These are phyloP conservation scores for Fusarium heterosporum DNA, from an alignment of 2,329 filamentous ascomycete species.

Conservation along the genomic window DNA sequence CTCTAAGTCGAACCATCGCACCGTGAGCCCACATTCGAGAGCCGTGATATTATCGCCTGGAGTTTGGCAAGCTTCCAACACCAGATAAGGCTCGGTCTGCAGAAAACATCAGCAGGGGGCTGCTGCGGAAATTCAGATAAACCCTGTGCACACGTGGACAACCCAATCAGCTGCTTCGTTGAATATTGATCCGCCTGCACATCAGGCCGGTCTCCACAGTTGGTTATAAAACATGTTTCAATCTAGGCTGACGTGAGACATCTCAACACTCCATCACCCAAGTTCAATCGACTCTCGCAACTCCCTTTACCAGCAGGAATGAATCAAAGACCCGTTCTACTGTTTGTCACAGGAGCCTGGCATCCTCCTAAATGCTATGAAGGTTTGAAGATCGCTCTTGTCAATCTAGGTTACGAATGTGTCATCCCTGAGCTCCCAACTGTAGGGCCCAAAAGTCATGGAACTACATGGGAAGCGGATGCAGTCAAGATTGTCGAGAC, in stretches of 20 bases:
- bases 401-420: not conserved
- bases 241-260: not conserved
- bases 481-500: conserved; percentile 5
- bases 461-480: conserved; percentile 25
- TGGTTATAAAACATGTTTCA: not conserved
- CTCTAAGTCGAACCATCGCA: conserved; percentile 3
- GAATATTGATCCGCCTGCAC: no score
- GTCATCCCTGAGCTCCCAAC: conserved; percentile 1
- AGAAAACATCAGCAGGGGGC: no score
- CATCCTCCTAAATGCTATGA: conserved; percentile 27
- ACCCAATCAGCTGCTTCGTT: no score
- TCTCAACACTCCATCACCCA: not conserved
- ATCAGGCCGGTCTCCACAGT: no score
- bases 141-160: no score
- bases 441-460: conserved; percentile 2
- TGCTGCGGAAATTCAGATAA: no score
- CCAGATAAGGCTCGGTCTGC: no score
- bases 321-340: conserved; percentile 11
- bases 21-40: not conserved
- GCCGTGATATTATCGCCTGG: not conserved
- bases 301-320: not conserved
- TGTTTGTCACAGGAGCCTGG: conserved; percentile 26
- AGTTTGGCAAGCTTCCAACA: not conserved
- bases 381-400: not conserved
- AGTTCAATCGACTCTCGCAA: not conserved